A percentile compares a stretch with the other conserved stretches of the same genome.
These are phyloP conservation scores for Candida cerambycidarum DNA, from an alignment of 805 yeast genomes.

Conservation along the genomic window DNA sequence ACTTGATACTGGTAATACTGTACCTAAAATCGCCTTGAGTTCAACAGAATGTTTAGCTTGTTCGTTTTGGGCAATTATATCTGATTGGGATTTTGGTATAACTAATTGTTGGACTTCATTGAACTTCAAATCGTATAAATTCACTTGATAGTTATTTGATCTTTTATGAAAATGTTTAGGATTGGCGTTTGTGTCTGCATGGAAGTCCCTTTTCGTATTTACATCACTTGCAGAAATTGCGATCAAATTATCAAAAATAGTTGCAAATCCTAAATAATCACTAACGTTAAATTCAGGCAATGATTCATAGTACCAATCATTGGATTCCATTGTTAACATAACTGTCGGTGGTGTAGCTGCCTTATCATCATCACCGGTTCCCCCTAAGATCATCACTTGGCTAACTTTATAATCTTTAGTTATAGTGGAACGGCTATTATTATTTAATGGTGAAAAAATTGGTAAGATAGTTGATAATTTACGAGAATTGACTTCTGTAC, in stretches of 20 bases:
- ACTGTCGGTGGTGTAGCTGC: constrained; percentile 6
- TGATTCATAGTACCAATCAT: constrained; percentile 14
- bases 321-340: constrained; percentile 7
- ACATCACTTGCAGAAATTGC: constrained; percentile 1
- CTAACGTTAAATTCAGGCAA: constrained; percentile 8
- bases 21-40: constrained; percentile 36
- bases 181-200: too few relatives aligned
- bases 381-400: constrained; percentile 61
- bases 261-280: constrained; percentile 13
- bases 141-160: constrained; percentile 8
- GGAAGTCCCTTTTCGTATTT: constrained; percentile 9
- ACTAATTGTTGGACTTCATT: constrained; percentile 6
- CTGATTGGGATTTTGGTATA: constrained; percentile 10
- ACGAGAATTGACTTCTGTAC: constrained; percentile 49
- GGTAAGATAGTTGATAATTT: constrained; percentile 56
- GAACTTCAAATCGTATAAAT: constrained; percentile 13
- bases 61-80: constrained; percentile 4
- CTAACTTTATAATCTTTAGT: constrained; percentile 32
- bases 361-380: constrained; percentile 31
- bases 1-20: constrained; percentile 35
- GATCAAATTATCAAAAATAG: constrained; percentile 15
- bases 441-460: constrained; percentile 35
- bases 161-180: constrained; percentile 9
- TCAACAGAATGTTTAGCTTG: constrained; percentile 11
- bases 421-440: constrained; percentile 23